Evolutionary conservation across 345 rosid species (phyloP).

Genomic region (Eutrema japonicum): DNA sequence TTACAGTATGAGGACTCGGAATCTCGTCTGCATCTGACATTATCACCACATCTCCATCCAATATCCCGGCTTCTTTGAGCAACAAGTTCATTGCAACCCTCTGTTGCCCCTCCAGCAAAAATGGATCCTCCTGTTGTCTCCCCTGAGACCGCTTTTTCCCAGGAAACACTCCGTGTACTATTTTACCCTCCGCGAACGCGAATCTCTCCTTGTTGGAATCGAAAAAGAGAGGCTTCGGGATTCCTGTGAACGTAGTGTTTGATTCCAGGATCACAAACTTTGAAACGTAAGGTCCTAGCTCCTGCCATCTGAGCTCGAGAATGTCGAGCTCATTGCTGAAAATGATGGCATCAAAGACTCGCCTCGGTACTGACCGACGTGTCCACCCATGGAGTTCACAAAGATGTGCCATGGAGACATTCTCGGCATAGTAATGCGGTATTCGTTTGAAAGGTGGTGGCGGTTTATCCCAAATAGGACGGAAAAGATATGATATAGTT

Average conservation of each 20-base stretch:
- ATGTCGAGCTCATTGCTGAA: constrained; percentile 91
- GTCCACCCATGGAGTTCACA: constrained; percentile 92
- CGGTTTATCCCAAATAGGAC: constrained; percentile 91
- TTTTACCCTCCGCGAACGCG: constrained; percentile 64
- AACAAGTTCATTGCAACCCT: constrained; percentile 68
- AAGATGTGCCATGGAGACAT: constrained; percentile 79
- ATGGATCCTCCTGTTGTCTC: constrained; percentile 55
- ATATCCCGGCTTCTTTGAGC: constrained; percentile 63
- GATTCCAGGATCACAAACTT: constrained; percentile 84
- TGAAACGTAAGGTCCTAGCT: constrained; percentile 66
- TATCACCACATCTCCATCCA: constrained; percentile 69
- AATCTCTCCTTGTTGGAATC: constrained; percentile 56
- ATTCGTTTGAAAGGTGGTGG: constrained; percentile 68
- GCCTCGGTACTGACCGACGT: constrained; percentile 60
- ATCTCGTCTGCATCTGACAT: constrained; percentile 89
- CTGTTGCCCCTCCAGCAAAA: constrained; percentile 66
- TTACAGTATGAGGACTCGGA: constrained; percentile 82
- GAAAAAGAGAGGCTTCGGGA: constrained; percentile 73
- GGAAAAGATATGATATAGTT: constrained; percentile 65
- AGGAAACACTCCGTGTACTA: constrained; percentile 63
- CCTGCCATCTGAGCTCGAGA: constrained; percentile 83
- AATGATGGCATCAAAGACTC: constrained; percentile 71
- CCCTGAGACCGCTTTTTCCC: constrained; percentile 53
- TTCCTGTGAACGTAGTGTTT: constrained; percentile 90
- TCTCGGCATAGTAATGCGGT: constrained; percentile 93